Conservation (phyloP, 2,329 filamentous ascomycete species). For the Colletotrichum sp. region DNA sequence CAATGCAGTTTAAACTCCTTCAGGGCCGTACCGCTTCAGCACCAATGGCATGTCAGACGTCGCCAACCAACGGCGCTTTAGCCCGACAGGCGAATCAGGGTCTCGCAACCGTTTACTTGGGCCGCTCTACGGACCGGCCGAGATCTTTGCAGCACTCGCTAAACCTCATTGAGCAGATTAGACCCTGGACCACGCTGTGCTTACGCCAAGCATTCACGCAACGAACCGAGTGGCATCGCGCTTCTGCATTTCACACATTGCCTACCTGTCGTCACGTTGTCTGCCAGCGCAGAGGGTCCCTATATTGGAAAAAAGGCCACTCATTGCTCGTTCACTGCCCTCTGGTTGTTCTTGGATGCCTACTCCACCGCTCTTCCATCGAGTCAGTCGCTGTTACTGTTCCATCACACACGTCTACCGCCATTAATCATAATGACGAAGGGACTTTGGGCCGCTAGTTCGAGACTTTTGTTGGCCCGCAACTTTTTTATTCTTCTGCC, state of each 20-base stretch:
- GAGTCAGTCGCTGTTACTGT: not conserved
- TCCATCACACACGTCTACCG: not conserved
- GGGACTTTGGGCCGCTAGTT: not conserved
- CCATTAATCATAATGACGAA: not conserved
- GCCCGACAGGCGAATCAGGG: not conserved
- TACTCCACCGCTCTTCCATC: not conserved
- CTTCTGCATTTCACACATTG: not conserved
- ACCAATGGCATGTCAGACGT: not conserved
- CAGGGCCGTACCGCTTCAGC: not conserved
- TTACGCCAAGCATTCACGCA: not conserved
- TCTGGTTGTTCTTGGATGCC: not conserved
- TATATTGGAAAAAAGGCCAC: not conserved
- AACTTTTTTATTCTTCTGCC: not conserved
- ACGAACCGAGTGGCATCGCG: not conserved
- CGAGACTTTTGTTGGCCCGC: not conserved
- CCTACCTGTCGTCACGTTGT: not conserved
- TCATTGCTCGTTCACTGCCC: not conserved
- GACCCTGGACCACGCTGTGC: not conserved
- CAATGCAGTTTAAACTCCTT: not conserved
- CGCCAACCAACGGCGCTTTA: not conserved
- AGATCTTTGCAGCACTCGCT: not conserved
- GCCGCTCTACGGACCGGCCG: not conserved
- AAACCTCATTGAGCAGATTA: not conserved
- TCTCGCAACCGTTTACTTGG: not conserved
- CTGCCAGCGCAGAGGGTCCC: not conserved